phyloP scores from a whole-genome alignment of 352 stramenopile species.

The Phytophthora agathidicida region DNA sequence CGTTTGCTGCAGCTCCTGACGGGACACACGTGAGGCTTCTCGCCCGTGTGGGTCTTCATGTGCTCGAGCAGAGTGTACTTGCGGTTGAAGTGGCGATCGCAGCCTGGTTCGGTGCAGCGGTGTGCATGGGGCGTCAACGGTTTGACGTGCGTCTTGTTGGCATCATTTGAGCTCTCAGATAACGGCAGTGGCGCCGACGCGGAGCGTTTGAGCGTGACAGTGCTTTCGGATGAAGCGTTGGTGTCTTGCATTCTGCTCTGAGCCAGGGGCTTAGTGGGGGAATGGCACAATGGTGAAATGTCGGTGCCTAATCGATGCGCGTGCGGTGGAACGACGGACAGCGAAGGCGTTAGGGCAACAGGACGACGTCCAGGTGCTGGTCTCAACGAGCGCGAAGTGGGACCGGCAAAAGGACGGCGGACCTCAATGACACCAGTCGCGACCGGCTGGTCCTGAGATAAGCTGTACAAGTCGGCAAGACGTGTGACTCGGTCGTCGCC shows the following conservation, averaged over 20 bases:
- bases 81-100: slow-evolving; percentile 42
- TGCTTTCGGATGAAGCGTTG: slow-evolving; percentile 3
- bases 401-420: slow-evolving; percentile 24
- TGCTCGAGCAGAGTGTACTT: slow-evolving; percentile 60
- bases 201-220: slow-evolving; percentile 8
- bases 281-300: slow-evolving; percentile 24
- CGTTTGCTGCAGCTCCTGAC: slow-evolving; percentile 47
- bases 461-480: slow-evolving; percentile 17
- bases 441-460: slow-evolving; percentile 27
- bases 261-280: background rate
- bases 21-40: slow-evolving; percentile 55
- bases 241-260: slow-evolving; percentile 13
- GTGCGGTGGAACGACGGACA: slow-evolving; percentile 22
- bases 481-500: slow-evolving; percentile 33
- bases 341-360: slow-evolving; percentile 7
- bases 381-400: slow-evolving; percentile 21
- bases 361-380: slow-evolving; percentile 22
- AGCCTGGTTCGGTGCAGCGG: slow-evolving; percentile 29
- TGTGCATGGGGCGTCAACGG: slow-evolving; percentile 11
- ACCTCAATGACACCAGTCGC: slow-evolving; percentile 11
- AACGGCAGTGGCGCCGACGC: slow-evolving; percentile 14
- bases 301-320: background rate
- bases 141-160: slow-evolving; percentile 1
- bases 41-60: slow-evolving; percentile 59
- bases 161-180: slow-evolving; percentile 1